These are phyloP conservation scores for Solanum piurae DNA, from an alignment of 257 asterid genomes.

Conservation along the genomic window DNA sequence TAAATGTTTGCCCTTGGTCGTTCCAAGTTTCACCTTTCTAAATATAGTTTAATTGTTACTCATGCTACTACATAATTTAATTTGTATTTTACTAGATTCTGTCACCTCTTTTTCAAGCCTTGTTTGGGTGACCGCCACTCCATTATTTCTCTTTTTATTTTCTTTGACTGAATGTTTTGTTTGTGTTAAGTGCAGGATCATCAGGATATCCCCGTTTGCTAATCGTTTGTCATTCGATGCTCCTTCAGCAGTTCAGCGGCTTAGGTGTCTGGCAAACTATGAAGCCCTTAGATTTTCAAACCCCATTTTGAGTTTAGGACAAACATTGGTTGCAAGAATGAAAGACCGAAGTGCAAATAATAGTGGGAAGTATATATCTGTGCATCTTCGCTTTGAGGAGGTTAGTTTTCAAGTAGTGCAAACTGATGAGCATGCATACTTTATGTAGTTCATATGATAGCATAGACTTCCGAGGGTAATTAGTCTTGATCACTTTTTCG, in stretches of 20 bases:
- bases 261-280: conserved; percentile 91
- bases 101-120: neutral
- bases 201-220: conserved; percentile 91
- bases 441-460: neutral
- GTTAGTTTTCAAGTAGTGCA: conserved; percentile 32
- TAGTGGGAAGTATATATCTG: conserved; percentile 89
- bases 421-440: neutral
- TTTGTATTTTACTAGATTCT: neutral
- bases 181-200: conserved; percentile 35
- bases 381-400: conserved; percentile 99
- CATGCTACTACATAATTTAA: neutral
- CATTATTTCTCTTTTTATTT: neutral
- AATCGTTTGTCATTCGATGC: conserved; percentile 84
- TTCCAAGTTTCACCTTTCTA: neutral
- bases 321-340: conserved; percentile 79
- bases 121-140: neutral
- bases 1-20: neutral
- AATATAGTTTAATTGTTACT: neutral
- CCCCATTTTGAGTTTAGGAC: conserved; percentile 63
- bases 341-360: conserved; percentile 63
- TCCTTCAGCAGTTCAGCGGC: conserved; percentile 80
- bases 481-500: conserved; percentile 12
- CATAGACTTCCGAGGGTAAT: neutral
- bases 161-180: neutral
- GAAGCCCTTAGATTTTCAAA: conserved; percentile 74